phyloP scores from a whole-genome alignment of 768 basidiomycete genomes.

The Phlebiopsis gigantea region DNA sequence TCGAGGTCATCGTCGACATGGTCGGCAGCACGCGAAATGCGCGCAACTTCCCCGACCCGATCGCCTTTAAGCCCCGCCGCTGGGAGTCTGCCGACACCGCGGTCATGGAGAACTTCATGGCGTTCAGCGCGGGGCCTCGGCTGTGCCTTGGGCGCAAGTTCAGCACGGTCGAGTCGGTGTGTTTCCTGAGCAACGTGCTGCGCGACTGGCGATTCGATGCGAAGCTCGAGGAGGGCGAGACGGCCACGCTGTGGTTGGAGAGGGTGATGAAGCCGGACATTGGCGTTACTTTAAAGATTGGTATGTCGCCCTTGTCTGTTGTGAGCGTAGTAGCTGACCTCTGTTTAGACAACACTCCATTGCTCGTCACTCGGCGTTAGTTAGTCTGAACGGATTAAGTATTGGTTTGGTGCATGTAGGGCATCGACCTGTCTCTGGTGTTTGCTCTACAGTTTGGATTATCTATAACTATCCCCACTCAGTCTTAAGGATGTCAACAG shows the following conservation, averaged over 20 bases:
- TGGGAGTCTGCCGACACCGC: constrained; percentile 21
- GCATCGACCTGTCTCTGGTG: no score
- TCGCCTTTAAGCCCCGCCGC: constrained; percentile 22
- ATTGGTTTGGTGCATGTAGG: no score
- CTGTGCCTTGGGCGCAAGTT: constrained; percentile 29
- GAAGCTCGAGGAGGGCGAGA: constrained; percentile 19
- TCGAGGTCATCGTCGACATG: constrained; percentile 21
- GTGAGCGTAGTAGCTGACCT: background rate
- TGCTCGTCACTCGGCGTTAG: background rate
- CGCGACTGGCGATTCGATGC: constrained; percentile 27
- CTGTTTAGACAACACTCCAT: background rate
- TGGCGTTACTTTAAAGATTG: background rate
- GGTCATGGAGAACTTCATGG: constrained; percentile 4
- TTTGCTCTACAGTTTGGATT: no score
- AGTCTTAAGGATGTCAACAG: no score
- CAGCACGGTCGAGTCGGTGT: constrained; percentile 22
- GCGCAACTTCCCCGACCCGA: constrained; percentile 22
- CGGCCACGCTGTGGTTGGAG: constrained; percentile 18
- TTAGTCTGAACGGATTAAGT: background rate
- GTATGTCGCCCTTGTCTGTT: background rate
- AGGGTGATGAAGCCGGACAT: constrained; percentile 9
- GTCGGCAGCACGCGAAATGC: constrained; percentile 25
- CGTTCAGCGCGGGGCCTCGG: constrained; percentile 25
- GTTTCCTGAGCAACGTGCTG: constrained; percentile 23
- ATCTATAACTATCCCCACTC: no score